These are phyloP conservation scores for Lecanicillium sp. DNA, from an alignment of 2,329 filamentous ascomycete species.

Conservation along the genomic window DNA sequence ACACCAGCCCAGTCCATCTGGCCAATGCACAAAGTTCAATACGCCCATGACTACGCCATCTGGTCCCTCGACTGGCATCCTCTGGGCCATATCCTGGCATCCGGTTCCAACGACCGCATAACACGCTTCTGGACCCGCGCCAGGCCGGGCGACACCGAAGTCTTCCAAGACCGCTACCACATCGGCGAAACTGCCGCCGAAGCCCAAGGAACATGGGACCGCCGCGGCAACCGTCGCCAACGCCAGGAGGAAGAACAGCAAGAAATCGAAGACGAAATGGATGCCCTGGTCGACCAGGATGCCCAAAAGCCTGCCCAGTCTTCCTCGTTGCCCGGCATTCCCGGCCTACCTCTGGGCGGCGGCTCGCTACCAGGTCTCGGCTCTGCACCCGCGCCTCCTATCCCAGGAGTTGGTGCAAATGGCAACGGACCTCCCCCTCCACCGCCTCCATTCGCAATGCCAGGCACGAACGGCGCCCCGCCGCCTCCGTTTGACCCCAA, in stretches of 20 bases:
- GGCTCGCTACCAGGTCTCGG: conserved; percentile 33
- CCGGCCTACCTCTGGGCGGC: conserved; percentile 44
- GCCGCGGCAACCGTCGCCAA: conserved; percentile 67
- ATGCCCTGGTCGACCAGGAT: conserved; percentile 86
- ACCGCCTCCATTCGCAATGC: conserved; percentile 47
- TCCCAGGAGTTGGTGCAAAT: conserved; percentile 41
- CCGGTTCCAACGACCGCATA: conserved; percentile 91
- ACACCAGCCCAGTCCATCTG: conserved; percentile 85
- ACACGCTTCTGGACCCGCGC: conserved; percentile 95
- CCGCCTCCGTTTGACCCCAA: conserved; percentile 47
- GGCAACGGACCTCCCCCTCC: conserved; percentile 30
- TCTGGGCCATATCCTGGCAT: conserved; percentile 87
- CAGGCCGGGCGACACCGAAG: conserved; percentile 77
- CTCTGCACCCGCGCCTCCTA: conserved; percentile 30
- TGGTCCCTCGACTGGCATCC: conserved; percentile 99
- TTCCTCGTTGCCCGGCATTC: conserved; percentile 47
- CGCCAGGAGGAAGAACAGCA: conserved; percentile 89
- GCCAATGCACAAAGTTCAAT: conserved; percentile 78
- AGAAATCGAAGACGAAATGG: conserved; percentile 86
- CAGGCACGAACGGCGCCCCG: conserved; percentile 36
- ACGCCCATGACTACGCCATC: conserved; percentile 88
- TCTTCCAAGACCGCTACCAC: conserved; percentile 86
- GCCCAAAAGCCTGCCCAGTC: conserved; percentile 40
- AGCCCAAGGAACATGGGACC: conserved; percentile 89
- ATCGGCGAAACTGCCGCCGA: conserved; percentile 91